phyloP scores from a whole-genome alignment of 805 yeast species.

The Vanderwaltozyma verrucispora region DNA sequence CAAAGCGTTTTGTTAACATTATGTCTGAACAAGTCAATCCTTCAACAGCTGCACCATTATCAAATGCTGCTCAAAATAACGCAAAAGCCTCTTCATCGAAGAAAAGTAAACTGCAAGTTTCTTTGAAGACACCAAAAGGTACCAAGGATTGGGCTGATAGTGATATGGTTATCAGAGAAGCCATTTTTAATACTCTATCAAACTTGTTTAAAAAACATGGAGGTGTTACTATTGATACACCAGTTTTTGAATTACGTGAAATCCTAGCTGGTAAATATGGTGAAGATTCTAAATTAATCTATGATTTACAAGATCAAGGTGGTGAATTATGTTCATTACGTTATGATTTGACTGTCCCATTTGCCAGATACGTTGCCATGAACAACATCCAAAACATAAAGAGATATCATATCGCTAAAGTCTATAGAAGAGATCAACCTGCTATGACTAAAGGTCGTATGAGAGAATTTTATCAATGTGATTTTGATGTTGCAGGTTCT shows the following conservation, averaged over 20 bases:
- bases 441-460: conserved; percentile 99
- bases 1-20: conserved; percentile 2
- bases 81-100: conserved; percentile 11
- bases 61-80: background rate
- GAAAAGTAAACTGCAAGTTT: conserved; percentile 48
- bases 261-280: conserved; percentile 96
- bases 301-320: conserved; percentile 96
- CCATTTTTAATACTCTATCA: conserved; percentile 65
- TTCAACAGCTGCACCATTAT: conserved; percentile 9
- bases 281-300: conserved; percentile 93
- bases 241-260: conserved; percentile 93
- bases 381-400: conserved; percentile 83
- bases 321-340: conserved; percentile 94
- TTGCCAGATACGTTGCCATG: conserved; percentile 95
- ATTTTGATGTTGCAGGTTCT: conserved; percentile 90
- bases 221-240: conserved; percentile 96
- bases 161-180: conserved; percentile 93
- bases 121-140: conserved; percentile 92
- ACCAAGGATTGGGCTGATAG: conserved; percentile 98
- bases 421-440: conserved; percentile 98
- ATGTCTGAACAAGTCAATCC: conserved; percentile 15
- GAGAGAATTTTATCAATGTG: conserved; percentile 99
- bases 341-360: conserved; percentile 96
- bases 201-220: conserved; percentile 87
- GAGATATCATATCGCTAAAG: conserved; percentile 95